Percentiles rank a stretch among this genome's conserved stretches.
These are phyloP conservation scores for Botrytis deweyae DNA, from an alignment of 2,329 filamentous ascomycete species.

Conservation along the genomic window DNA sequence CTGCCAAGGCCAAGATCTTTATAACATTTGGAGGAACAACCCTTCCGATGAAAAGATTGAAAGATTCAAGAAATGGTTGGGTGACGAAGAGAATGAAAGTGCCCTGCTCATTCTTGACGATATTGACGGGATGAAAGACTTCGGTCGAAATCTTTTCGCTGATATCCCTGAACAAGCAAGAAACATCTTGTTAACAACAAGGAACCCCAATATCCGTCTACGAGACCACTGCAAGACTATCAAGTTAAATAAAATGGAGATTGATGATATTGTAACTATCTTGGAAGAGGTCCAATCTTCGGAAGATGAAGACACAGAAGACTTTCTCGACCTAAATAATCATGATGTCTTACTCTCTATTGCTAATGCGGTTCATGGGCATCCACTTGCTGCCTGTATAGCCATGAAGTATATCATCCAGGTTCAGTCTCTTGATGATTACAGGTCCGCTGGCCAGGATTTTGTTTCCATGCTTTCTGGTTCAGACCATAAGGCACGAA, in stretches of 20 bases:
- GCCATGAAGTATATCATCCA: slow-evolving; percentile 13
- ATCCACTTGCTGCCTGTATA: slow-evolving; percentile 3
- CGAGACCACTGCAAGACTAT: neutral
- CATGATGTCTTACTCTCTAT: neutral
- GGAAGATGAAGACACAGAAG: neutral
- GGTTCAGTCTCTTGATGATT: neutral
- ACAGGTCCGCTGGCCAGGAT: neutral
- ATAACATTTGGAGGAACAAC: neutral
- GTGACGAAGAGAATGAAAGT: neutral
- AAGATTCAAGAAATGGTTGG: slow-evolving; percentile 6
- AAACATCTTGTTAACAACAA: neutral
- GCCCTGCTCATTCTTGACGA: slow-evolving; percentile 5
- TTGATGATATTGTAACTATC: neutral
- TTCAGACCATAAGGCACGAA: neutral
- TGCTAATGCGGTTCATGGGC: neutral
- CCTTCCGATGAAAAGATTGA: neutral
- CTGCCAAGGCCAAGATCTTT: neutral
- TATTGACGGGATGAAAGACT: neutral
- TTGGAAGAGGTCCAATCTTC: neutral
- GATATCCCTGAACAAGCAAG: neutral
- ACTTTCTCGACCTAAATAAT: neutral
- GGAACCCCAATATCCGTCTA: neutral
- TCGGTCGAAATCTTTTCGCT: no score
- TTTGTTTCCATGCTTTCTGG: slow-evolving; percentile 6
- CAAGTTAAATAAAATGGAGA: neutral